Percentiles rank a stretch among this genome's conserved stretches.
These are phyloP conservation scores for Aspergillus sp. DNA, from an alignment of 2,329 filamentous ascomycete genomes.

Conservation along the genomic window DNA sequence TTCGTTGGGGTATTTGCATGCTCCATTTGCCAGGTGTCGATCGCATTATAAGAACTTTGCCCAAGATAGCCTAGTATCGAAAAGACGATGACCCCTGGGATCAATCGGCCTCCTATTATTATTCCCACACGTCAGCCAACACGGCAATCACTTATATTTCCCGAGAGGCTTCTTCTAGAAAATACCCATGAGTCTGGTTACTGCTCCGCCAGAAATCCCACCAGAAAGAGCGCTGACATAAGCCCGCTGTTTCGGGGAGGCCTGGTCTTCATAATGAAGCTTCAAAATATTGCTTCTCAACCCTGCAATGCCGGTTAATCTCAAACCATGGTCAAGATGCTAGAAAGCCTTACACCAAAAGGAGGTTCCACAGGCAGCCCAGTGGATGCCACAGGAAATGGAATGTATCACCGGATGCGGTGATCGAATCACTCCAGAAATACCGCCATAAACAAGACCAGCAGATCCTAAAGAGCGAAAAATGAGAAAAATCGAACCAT, in stretches of 20 bases:
- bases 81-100: slow-evolving; percentile 59
- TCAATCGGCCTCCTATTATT: slow-evolving; percentile 50
- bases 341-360: slow-evolving; percentile 63
- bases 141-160: slow-evolving; percentile 5
- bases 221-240: slow-evolving; percentile 68
- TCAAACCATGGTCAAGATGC: slow-evolving; percentile 2
- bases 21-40: slow-evolving; percentile 44
- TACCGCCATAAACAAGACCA: slow-evolving; percentile 62
- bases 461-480: slow-evolving; percentile 26
- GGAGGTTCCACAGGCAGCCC: slow-evolving; percentile 70
- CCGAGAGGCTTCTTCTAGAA: slow-evolving; percentile 3
- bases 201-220: slow-evolving; percentile 56
- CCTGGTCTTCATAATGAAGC: slow-evolving; percentile 46
- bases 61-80: slow-evolving; percentile 53
- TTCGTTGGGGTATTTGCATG: slow-evolving; percentile 30
- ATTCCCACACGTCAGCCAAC: not conserved
- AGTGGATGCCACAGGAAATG: slow-evolving; percentile 69
- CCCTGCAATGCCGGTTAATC: slow-evolving; percentile 28
- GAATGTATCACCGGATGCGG: slow-evolving; percentile 65
- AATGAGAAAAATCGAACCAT: not conserved
- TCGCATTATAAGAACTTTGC: slow-evolving; percentile 51
- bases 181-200: slow-evolving; percentile 53
- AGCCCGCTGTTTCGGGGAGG: slow-evolving; percentile 56
- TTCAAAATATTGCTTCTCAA: slow-evolving; percentile 40
- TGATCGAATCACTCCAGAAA: slow-evolving; percentile 67